Base-by-base conservation (phyloP, 78 protist species). In the Dictyostelium capitatum region DNA sequence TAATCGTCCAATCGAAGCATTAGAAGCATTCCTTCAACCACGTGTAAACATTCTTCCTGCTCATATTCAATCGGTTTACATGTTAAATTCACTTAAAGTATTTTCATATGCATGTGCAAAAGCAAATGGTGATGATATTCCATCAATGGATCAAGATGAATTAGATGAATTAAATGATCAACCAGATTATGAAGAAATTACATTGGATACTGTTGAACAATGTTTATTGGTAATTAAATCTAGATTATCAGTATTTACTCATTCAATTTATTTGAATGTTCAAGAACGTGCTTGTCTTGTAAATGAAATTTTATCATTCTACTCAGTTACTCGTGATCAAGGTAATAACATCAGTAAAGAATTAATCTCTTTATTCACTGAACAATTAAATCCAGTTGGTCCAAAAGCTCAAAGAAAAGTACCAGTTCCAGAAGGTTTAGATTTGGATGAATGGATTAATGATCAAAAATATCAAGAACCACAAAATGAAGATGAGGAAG, bases 381-480 rank as follows among this genome's bases (percentile, higher is more conserved):
- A 96, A 32, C 94, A 96, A 53, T 59, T 97, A 28, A 91, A 94
- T 70, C 98, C 98, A 17, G 98, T 97, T 37, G 98, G 98, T 4
- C 82, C 98, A 53, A 91, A 84, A 48, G 97, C 97, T 25, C 98
- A 97, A 80, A 30, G 51, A 80, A 97, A 97, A 80, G 98, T 97
- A n/a, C 93, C 93, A 51, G 28, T 94, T 14, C 96, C 96, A 11
- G 96, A 94, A 12, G 96, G 96, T 32, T 48, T 94, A 43, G 96
- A 94, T 28, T 70, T 94, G 23, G 96, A 94, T 20, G 83, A 83
- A 20, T 82, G 91, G 91, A 92, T 92, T 75, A 82, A 82, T 67
- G 96, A 80, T 69, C 89, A 83, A 19, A 81, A 73, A 23, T 82
- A 72, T 12, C 91, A 82, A 74, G 96, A 83, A 41, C 83, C 83